phyloP scores from a whole-genome alignment of 2,329 filamentous ascomycete species.

The Aurifilum marmelostoma region DNA sequence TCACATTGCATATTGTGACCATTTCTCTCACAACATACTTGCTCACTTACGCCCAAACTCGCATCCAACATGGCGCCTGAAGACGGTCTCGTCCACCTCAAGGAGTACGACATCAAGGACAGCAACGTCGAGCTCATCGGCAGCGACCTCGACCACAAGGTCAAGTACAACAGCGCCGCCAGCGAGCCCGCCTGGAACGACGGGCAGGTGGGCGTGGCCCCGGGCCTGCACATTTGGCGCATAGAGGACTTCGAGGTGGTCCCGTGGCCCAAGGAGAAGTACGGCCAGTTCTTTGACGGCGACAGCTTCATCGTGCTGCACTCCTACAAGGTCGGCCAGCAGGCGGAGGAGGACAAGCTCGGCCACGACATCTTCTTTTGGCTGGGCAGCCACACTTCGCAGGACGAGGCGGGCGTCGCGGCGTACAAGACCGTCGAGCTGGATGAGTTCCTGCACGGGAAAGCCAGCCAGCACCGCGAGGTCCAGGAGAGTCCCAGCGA shows the following conservation, averaged over 20 bases:
- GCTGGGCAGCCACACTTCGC: constrained; percentile 66
- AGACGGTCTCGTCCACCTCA: constrained; percentile 63
- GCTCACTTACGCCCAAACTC: background rate
- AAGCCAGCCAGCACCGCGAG: constrained; percentile 68
- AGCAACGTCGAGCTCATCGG: constrained; percentile 70
- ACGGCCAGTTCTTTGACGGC: constrained; percentile 67
- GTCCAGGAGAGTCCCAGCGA: constrained; percentile 61
- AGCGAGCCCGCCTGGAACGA: constrained; percentile 71
- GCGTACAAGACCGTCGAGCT: constrained; percentile 74
- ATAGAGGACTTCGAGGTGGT: constrained; percentile 70
- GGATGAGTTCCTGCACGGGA: constrained; percentile 66
- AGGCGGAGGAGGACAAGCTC: constrained; percentile 43
- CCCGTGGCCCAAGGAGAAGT: constrained; percentile 58
- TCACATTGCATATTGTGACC: background rate
- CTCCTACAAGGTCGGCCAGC: constrained; percentile 55
- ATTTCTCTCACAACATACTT: too few species aligned
- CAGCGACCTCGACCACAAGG: constrained; percentile 65
- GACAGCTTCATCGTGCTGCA: constrained; percentile 70
- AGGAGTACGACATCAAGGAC: constrained; percentile 69
- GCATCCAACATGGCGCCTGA: constrained; percentile 59
- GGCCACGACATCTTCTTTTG: constrained; percentile 72
- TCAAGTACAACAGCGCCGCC: constrained; percentile 68
- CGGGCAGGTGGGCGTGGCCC: constrained; percentile 52
- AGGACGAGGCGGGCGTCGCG: constrained; percentile 70
- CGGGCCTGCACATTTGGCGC: constrained; percentile 66